Percentiles rank a stretch among this genome's conserved stretches.
These are phyloP conservation scores for Fermentozyma sake DNA, from an alignment of 1,139 yeast species.

Conservation along the genomic window DNA sequence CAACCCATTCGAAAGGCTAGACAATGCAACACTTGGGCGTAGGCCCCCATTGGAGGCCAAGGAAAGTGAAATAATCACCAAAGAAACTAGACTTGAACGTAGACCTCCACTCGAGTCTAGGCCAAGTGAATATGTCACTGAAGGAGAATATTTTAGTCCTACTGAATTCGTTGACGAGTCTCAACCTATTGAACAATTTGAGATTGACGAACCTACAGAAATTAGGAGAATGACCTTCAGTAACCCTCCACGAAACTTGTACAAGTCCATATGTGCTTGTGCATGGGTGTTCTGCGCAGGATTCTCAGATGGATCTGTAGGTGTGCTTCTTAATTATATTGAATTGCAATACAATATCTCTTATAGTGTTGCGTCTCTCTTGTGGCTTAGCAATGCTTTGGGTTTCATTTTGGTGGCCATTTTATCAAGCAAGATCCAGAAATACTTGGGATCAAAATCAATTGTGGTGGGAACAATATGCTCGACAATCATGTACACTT, in stretches of 20 bases:
- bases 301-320: constrained; percentile 38
- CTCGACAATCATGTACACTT: constrained; percentile 33
- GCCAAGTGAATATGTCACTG: too few species aligned
- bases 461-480: constrained; percentile 29
- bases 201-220: constrained; percentile 1
- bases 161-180: too few species aligned
- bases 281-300: constrained; percentile 31
- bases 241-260: constrained; percentile 39
- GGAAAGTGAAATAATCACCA: constrained; percentile 8
- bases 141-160: too few species aligned
- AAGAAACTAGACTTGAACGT: too few species aligned
- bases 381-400: constrained; percentile 41
- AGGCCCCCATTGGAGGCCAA: constrained; percentile 9
- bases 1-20: constrained; percentile 1
- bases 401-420: constrained; percentile 38
- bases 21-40: constrained; percentile 4
- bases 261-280: constrained; percentile 36
- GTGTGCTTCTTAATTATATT: constrained; percentile 39
- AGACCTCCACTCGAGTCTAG: too few species aligned
- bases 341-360: constrained; percentile 33
- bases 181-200: constrained; percentile 4
- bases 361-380: constrained; percentile 39
- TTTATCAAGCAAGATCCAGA: constrained; percentile 28
- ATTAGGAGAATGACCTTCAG: constrained; percentile 16
- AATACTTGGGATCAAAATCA: constrained; percentile 34